Evolutionary conservation across 495 filamentous ascomycete species (phyloP).

Genomic region (Podospora appendiculata): DNA sequence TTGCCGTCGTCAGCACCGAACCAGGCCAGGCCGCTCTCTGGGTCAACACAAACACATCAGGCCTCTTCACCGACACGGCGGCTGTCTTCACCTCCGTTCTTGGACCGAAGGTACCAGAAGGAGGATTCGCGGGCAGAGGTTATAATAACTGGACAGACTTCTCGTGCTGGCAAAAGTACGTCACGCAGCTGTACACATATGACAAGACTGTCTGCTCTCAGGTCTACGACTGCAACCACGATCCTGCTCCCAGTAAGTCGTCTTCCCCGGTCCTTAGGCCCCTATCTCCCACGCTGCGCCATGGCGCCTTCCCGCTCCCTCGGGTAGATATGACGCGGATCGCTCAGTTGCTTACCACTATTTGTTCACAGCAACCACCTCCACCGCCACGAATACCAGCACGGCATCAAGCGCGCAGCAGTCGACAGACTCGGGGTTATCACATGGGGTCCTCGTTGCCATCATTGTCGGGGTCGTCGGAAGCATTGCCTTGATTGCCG

Average conservation of each 20-base stretch:
- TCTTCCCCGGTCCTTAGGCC: neutral
- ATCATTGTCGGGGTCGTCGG: constrained; percentile 18
- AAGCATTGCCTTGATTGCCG: constrained; percentile 4
- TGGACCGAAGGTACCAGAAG: constrained; percentile 19
- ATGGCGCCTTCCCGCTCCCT: too few species aligned
- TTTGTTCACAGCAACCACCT: neutral
- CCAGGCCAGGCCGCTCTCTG: constrained; percentile 22
- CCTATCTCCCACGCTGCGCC: neutral
- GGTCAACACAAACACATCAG: constrained; percentile 25
- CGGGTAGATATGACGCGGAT: too few species aligned
- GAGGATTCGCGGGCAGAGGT: constrained; percentile 26
- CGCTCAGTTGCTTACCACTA: neutral
- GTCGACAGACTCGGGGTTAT: constrained; percentile 1
- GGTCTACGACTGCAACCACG: constrained; percentile 30
- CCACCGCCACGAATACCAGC: neutral
- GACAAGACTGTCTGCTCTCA: constrained; percentile 20
- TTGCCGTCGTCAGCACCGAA: constrained; percentile 19
- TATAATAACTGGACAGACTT: constrained; percentile 32
- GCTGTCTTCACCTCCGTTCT: constrained; percentile 24
- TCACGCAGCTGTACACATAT: constrained; percentile 19
- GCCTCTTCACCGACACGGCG: constrained; percentile 23
- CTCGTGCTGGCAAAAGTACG: constrained; percentile 27
- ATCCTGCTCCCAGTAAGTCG: constrained; percentile 16
- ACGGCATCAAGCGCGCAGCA: neutral
- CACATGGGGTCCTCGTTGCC: constrained; percentile 14